Percentiles rank a stretch among this genome's conserved stretches.
These are phyloP conservation scores for Aspergillus sp. DNA, from an alignment of 2,329 filamentous ascomycete genomes.

Conservation along the genomic window DNA sequence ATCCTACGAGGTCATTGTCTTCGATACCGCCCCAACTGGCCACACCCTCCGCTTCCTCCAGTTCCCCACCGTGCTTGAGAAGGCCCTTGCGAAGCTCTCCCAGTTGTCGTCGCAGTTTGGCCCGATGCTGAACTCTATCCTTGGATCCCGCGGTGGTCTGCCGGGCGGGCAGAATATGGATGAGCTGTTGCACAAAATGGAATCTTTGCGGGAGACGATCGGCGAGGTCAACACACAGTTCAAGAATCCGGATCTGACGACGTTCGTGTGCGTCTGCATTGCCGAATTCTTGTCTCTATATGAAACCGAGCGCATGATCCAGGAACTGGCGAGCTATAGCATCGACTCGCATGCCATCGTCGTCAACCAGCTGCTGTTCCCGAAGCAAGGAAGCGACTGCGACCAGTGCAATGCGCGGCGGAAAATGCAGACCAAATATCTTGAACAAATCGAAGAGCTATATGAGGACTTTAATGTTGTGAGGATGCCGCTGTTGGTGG, in stretches of 20 bases:
- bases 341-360: conserved; percentile 98
- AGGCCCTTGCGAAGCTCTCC: conserved; percentile 93
- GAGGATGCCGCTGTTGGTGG: conserved; percentile 90
- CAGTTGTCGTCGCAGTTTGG: conserved; percentile 92
- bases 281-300: conserved; percentile 94
- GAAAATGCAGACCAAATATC: conserved; percentile 99
- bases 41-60: conserved; percentile 98
- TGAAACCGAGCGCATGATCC: conserved; percentile 99
- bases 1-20: conserved; percentile 97
- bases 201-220: conserved; percentile 85
- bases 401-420: conserved; percentile 90
- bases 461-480: conserved; percentile 99
- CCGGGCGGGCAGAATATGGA: conserved; percentile 89
- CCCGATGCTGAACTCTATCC: conserved; percentile 85
- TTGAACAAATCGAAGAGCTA: conserved; percentile 95
- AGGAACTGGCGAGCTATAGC: conserved; percentile 83
- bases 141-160: conserved; percentile 66
- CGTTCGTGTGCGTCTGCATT: conserved; percentile 97
- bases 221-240: conserved; percentile 95
- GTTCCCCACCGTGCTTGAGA: conserved; percentile 95
- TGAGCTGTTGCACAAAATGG: conserved; percentile 90
- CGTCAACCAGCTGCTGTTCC: conserved; percentile 95
- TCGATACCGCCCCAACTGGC: conserved; percentile 95
- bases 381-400: conserved; percentile 71
- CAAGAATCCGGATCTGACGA: conserved; percentile 91